Conservation (phyloP, 2,329 filamentous ascomycete species). For the Colletotrichum zoysiae region DNA sequence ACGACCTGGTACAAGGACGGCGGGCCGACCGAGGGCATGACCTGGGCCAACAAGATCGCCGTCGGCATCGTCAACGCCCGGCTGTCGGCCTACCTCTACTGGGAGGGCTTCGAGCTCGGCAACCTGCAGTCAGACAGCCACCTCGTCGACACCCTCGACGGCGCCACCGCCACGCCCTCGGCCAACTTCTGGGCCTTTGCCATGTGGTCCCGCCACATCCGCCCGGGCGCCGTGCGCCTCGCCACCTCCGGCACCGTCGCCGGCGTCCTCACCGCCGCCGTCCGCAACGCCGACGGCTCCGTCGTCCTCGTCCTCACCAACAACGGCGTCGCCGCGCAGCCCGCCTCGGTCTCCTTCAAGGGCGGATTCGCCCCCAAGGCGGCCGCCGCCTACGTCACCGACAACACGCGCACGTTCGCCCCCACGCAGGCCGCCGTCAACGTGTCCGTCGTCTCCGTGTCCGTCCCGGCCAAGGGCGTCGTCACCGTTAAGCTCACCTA, state of each 20-base stretch:
- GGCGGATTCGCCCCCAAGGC: conserved; percentile 45
- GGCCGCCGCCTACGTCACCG: conserved; percentile 53
- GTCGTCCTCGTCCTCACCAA: conserved; percentile 54
- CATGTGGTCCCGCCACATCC: conserved; percentile 54
- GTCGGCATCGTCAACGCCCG: conserved; percentile 61
- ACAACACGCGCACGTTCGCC: conserved; percentile 49
- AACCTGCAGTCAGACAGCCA: conserved; percentile 47
- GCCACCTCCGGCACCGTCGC: conserved; percentile 46
- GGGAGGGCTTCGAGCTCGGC: conserved; percentile 59
- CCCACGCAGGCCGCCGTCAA: conserved; percentile 40
- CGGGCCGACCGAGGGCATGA: conserved; percentile 63
- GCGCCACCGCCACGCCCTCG: conserved; percentile 48
- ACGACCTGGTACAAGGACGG: conserved; percentile 62
- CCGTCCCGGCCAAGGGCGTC: conserved; percentile 44
- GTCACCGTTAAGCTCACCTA: conserved; percentile 45
- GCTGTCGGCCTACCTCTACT: conserved; percentile 66
- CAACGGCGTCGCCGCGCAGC: conserved; percentile 46
- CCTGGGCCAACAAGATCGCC: conserved; percentile 68
- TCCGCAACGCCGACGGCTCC: conserved; percentile 53
- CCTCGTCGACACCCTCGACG: conserved; percentile 47
- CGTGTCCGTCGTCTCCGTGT: conserved; percentile 43
- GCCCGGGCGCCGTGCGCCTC: conserved; percentile 53
- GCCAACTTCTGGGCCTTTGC: conserved; percentile 57
- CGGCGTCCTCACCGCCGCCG: conserved; percentile 51
- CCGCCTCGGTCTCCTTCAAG: conserved; percentile 47